Conservation (phyloP, 2,329 filamentous ascomycete genomes). For the Fusarium acutatum region DNA sequence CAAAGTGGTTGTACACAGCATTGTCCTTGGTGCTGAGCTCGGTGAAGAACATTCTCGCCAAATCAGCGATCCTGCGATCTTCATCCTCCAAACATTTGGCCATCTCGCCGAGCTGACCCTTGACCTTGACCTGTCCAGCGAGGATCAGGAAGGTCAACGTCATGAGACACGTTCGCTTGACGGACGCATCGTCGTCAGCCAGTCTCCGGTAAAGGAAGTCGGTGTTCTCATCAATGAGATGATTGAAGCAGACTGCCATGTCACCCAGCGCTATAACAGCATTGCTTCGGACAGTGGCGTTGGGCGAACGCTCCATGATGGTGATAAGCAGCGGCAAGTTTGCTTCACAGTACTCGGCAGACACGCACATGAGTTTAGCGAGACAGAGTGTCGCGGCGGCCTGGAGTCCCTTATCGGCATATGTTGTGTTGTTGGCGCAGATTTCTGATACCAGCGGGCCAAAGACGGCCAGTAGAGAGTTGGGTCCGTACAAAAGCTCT, state of each 20-base stretch:
- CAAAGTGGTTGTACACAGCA: constrained; percentile 98
- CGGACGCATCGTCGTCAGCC: constrained; percentile 85
- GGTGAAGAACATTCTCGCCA: constrained; percentile 98
- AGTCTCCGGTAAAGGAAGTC: constrained; percentile 96
- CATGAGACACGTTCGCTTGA: constrained; percentile 98
- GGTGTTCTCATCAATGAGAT: constrained; percentile 98
- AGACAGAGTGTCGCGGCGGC: constrained; percentile 93
- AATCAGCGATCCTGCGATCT: constrained; percentile 92
- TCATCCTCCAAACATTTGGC: constrained; percentile 97
- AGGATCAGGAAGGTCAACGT: constrained; percentile 97
- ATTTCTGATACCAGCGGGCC: constrained; percentile 93
- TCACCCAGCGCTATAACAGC: constrained; percentile 96
- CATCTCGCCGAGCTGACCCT: constrained; percentile 98
- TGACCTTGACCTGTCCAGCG: constrained; percentile 98
- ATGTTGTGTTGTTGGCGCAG: constrained; percentile 92
- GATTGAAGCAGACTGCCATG: constrained; percentile 99
- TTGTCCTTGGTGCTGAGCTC: constrained; percentile 98
- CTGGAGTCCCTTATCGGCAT: constrained; percentile 89
- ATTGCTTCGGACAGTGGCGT: constrained; percentile 93
- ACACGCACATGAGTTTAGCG: constrained; percentile 98
- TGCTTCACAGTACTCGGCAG: constrained; percentile 92
- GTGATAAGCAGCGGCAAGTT: constrained; percentile 95
- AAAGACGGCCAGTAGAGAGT: constrained; percentile 87
- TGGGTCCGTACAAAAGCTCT: constrained; percentile 82
- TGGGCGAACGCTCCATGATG: constrained; percentile 93